Evolutionary conservation across 768 basidiomycete genomes (phyloP).

Genomic region (Daedalea quercina): DNA sequence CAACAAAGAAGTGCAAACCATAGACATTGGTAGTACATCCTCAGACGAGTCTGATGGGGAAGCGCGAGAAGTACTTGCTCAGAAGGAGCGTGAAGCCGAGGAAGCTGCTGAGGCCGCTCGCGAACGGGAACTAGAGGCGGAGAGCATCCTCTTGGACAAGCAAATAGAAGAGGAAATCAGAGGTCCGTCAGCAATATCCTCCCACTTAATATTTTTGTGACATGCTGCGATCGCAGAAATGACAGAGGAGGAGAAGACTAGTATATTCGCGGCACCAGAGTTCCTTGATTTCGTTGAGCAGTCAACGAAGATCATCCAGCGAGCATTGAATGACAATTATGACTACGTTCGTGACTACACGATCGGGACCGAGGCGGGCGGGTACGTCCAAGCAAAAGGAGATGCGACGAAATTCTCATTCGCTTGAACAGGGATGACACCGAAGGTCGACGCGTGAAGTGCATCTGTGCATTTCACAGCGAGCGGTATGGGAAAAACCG

Average conservation of each 20-base stretch:
- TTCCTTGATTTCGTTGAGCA: conserved; percentile 93
- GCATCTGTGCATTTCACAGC: conserved; percentile 92
- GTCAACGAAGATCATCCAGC: conserved; percentile 90
- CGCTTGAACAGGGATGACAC: conserved; percentile 64
- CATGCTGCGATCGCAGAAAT: conserved; percentile 46
- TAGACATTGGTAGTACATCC: conserved; percentile 51
- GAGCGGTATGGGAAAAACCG: conserved; percentile 88
- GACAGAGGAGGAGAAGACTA: conserved; percentile 77
- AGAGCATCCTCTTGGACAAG: conserved; percentile 75
- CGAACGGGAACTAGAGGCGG: conserved; percentile 77
- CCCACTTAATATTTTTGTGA: too few species aligned
- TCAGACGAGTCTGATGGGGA: conserved; percentile 49
- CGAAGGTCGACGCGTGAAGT: conserved; percentile 84
- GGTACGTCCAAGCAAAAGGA: conserved; percentile 40
- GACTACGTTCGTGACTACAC: conserved; percentile 97
- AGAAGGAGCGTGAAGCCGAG: conserved; percentile 53
- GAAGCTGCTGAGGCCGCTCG: conserved; percentile 63
- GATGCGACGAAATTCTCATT: not conserved
- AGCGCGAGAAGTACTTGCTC: conserved; percentile 65
- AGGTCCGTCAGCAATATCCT: conserved; percentile 35
- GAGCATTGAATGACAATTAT: conserved; percentile 91
- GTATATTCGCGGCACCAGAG: conserved; percentile 81
- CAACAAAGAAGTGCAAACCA: conserved; percentile 82
- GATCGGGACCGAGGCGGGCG: conserved; percentile 77
- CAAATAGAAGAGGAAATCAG: conserved; percentile 85